Evolutionary conservation across 2,329 filamentous ascomycete species (phyloP), one percentile per base, ranked within the genome.

Genomic region (Beauveria australis): DNA sequence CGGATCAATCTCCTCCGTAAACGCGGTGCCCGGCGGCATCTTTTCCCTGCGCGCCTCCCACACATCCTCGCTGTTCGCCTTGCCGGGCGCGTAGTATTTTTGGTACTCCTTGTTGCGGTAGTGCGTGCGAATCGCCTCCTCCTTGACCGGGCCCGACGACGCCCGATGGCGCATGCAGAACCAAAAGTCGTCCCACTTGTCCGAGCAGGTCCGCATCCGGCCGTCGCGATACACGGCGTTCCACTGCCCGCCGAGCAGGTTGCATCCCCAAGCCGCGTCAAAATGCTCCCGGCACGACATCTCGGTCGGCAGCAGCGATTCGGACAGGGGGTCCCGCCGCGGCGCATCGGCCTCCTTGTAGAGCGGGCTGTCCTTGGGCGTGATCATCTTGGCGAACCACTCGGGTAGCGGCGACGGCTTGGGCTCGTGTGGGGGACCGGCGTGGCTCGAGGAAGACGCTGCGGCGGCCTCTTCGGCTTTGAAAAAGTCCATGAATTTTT

Each of bases 181-280:
- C 89, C 92, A 96, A 75, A 96, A 97, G 74, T 96, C 90, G 63
- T 88, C 83, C 92, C 93, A 97, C 64, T 92, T 87, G 66, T 95
- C 89, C 63, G 80, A 84, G 79, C 94, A 99, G 3, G 83, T 81
- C 49, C 88, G 84, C 69, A 96, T 78, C 47, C 80, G 77, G 63
- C 94, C 94, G 71, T 91, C 88, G 44, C 94, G 89, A 79, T 97
- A 99, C 43, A 97, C 83, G 69, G 91, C 86, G 69, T 89, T 92
- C 80, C 92, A 96, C 73, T 97, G 92, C 1, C 93, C 92, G 58
- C 91, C 92, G 9, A 96, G 80, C 0, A 89, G 91, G 72, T 94
- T 90, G 81, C 94, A 99, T 79, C 93, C 91, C 82, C 93, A 97
- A 62, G 93, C 92, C 64, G 86, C 82, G 78, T 99, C 94, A 77